Base-by-base conservation (phyloP, 78 protist species). In the Tieghemostelium lacteum region DNA sequence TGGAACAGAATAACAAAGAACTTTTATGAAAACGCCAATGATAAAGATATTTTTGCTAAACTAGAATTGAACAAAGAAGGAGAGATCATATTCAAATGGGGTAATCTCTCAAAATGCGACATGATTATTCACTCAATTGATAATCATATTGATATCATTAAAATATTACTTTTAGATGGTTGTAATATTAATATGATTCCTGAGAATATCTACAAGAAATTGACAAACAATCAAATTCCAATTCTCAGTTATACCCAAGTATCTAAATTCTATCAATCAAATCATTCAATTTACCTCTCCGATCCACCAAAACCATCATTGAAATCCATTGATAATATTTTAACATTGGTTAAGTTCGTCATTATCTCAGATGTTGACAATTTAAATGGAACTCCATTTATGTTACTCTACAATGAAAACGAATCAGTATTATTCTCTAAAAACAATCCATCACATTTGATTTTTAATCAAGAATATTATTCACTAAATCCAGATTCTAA, bases 321-420 rank as follows among this genome's bases (percentile, higher is more conserved):
- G 2, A 42, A 54, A 1, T 12, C 1, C 10, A 67, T n/a, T 1
- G 74, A 67, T 22, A 67, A 67, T 58, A 67, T 67, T 1, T 2
- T 67, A 2, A n/a, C 58, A 26, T 33, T 67, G 4, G 74, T 58
- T 6, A 39, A 67, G 45, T 67, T 42, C n/a, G 54, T 67, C 3
- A n/a, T n/a, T n/a, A 57, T 7, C 33, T 14, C 10, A 45, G 10
- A 6, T 14, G 4, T 67, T 2, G 22, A 42, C 14, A 45, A 45
- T 24, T n/a, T n/a, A n/a, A n/a, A n/a, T n/a, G n/a, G n/a, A n/a
- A 45, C 74, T 19, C 74, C 74, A 42, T 67, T 67, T n/a, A 67
- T 45, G 74, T 34, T 67, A 5, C 16, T 57, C 29, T 7, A 57
- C 6, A 57, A 57, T 57, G 63, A 57, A 57, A 57, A 57, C 10